phyloP scores from a whole-genome alignment of 2,329 filamentous ascomycete genomes.

The Plectosphaerella cucumerina region DNA sequence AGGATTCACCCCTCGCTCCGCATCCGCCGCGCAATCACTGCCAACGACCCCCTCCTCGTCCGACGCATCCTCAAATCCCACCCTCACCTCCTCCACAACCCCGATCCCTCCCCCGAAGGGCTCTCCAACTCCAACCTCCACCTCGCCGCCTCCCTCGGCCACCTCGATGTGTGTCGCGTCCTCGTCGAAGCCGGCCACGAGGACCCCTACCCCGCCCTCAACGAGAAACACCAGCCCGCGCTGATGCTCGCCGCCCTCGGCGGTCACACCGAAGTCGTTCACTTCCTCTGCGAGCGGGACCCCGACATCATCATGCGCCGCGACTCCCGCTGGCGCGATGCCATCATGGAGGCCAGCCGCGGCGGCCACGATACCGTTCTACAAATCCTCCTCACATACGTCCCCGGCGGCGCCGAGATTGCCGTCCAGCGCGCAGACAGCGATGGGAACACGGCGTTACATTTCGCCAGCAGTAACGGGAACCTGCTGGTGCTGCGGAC shows the following conservation, averaged over 20 bases:
- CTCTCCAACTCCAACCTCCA: conserved; percentile 83
- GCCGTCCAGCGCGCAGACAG: conserved; percentile 58
- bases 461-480: conserved; percentile 80
- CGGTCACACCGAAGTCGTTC: conserved; percentile 70
- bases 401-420: conserved; percentile 46
- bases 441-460: conserved; percentile 80
- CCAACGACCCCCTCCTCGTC: conserved; percentile 68
- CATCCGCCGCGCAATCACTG: conserved; percentile 75
- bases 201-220: conserved; percentile 66
- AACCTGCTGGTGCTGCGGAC: conserved; percentile 74
- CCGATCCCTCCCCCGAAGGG: conserved; percentile 62
- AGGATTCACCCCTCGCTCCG: conserved; percentile 77
- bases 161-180: conserved; percentile 62
- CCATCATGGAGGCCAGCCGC: conserved; percentile 61
- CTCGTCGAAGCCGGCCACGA: conserved; percentile 76
- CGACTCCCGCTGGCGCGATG: conserved; percentile 67
- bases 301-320: conserved; percentile 58
- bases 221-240: conserved; percentile 75
- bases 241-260: conserved; percentile 71
- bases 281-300: conserved; percentile 63
- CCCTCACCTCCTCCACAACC: conserved; percentile 70
- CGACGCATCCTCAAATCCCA: conserved; percentile 72
- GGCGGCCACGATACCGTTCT: conserved; percentile 60
- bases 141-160: conserved; percentile 70
- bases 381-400: conserved; percentile 61